Conservation (phyloP, 2,329 filamentous ascomycete species). For the Aspergillus awamori region DNA sequence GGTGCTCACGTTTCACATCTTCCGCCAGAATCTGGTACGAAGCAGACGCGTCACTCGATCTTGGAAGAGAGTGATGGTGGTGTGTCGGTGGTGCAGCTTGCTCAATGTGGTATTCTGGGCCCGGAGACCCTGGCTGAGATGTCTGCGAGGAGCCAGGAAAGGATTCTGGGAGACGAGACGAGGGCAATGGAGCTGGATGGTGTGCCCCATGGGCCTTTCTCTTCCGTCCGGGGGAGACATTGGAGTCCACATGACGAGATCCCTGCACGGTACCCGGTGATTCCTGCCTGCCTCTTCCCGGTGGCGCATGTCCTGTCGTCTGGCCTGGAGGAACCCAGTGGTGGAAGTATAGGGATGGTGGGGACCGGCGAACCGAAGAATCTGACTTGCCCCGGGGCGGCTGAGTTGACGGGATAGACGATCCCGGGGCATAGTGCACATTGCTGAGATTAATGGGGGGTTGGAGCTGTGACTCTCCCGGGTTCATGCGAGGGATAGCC, state of each 20-base stretch:
- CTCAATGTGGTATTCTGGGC: constrained; percentile 29
- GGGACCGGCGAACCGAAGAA: constrained; percentile 63
- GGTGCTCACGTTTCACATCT: background rate
- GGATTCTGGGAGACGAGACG: constrained; percentile 51
- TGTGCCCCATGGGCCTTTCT: constrained; percentile 69
- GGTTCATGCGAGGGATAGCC: constrained; percentile 41
- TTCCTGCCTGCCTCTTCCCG: constrained; percentile 67
- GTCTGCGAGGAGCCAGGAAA: constrained; percentile 1
- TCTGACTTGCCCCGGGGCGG: constrained; percentile 57
- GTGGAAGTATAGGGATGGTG: constrained; percentile 83
- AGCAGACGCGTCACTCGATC: constrained; percentile 11
- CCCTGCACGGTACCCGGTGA: constrained; percentile 48
- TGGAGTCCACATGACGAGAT: constrained; percentile 61
- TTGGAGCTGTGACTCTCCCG: constrained; percentile 45
- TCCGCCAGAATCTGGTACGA: constrained; percentile 8
- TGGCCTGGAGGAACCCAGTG: constrained; percentile 85
- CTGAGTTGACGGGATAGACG: constrained; percentile 53
- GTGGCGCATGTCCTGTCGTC: constrained; percentile 71
- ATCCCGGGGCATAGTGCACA: constrained; percentile 33
- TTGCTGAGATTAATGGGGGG: constrained; percentile 31
- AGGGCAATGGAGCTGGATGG: constrained; percentile 54
- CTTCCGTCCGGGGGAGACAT: constrained; percentile 76
- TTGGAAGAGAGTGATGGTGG: constrained; percentile 6
- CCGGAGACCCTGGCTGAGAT: constrained; percentile 28
- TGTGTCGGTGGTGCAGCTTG: constrained; percentile 1